A percentile compares a stretch with the other conserved stretches of the same genome.
Conservation (phyloP, 805 yeast species). For the Suhomyces sp. region DNA sequence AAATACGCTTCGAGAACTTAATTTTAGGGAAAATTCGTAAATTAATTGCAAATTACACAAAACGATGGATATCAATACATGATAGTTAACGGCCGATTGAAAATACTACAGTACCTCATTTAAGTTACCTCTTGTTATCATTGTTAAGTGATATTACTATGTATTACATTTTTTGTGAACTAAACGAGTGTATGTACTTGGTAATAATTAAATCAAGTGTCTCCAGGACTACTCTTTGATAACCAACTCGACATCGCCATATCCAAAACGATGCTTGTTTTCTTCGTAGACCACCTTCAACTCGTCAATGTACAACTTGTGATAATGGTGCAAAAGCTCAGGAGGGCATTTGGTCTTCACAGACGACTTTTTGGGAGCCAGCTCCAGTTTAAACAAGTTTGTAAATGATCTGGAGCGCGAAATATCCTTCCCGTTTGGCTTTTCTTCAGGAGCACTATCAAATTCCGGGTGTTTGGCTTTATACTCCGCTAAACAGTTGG, state of each 20-base stretch:
- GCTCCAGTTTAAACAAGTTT: constrained; percentile 24
- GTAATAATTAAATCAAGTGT: neutral
- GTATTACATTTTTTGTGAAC: neutral
- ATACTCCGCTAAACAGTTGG: constrained; percentile 31
- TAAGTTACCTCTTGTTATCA: too few species aligned
- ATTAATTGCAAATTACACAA: neutral
- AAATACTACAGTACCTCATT: too few species aligned
- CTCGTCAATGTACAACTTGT: constrained; percentile 63
- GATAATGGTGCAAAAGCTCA: constrained; percentile 62
- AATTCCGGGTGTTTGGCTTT: constrained; percentile 29
- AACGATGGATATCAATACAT: too few species aligned
- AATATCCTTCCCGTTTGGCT: constrained; percentile 32
- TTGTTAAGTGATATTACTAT: too few species aligned
- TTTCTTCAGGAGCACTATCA: constrained; percentile 9
- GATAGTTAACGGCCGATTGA: too few species aligned
- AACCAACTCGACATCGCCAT: constrained; percentile 46
- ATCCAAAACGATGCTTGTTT: constrained; percentile 55
- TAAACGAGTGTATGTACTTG: neutral
- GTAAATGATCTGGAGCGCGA: constrained; percentile 24
- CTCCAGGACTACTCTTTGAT: constrained; percentile 37
- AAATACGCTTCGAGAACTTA: neutral
- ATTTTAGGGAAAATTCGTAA: neutral
- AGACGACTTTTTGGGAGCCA: constrained; percentile 11
- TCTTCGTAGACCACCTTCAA: constrained; percentile 62
- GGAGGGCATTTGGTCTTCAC: constrained; percentile 33